These are phyloP conservation scores for Podaxis sp. DNA, from an alignment of 768 basidiomycete genomes.

Conservation along the genomic window DNA sequence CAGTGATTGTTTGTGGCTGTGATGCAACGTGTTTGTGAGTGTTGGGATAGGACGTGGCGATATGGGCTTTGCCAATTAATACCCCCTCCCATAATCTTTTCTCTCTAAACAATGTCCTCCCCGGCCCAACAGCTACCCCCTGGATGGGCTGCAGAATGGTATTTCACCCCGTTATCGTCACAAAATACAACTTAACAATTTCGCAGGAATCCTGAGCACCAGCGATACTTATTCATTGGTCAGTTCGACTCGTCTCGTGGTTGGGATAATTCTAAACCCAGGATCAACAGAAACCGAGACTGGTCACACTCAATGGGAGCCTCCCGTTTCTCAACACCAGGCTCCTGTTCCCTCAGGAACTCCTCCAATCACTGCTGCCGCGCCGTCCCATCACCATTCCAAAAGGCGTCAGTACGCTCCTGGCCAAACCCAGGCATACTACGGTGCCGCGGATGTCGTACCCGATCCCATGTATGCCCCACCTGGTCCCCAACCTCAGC, in stretches of 20 bases:
- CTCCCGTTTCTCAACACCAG: slow-evolving; percentile 40
- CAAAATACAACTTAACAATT: slow-evolving; percentile 16
- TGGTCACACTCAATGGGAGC: slow-evolving; percentile 88
- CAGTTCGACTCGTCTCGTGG: slow-evolving; percentile 24
- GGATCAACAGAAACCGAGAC: slow-evolving; percentile 67
- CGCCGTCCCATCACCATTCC: slow-evolving; percentile 41
- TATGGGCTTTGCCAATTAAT: slow-evolving; percentile 9
- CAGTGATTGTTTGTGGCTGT: slow-evolving; percentile 16
- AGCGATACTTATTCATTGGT: slow-evolving; percentile 90
- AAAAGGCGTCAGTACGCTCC: slow-evolving; percentile 93
- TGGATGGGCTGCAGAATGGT: slow-evolving; percentile 95
- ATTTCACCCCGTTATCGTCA: slow-evolving; percentile 19
- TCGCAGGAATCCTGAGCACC: slow-evolving; percentile 71
- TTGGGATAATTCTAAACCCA: slow-evolving; percentile 17
- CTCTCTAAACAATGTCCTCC: slow-evolving; percentile 38
- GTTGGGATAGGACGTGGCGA: slow-evolving; percentile 27
- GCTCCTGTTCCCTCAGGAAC: slow-evolving; percentile 33
- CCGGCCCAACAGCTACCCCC: slow-evolving; percentile 72
- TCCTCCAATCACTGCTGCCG: slow-evolving; percentile 39
- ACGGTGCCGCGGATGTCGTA: slow-evolving; percentile 43
- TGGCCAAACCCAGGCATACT: slow-evolving; percentile 90
- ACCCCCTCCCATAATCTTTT: slow-evolving; percentile 12
- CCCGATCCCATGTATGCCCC: slow-evolving; percentile 42
- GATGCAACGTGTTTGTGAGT: slow-evolving; percentile 25
- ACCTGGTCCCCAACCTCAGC: slow-evolving; percentile 34